phyloP scores from a whole-genome alignment of 345 rosid genomes.

The Populus euphratica region DNA sequence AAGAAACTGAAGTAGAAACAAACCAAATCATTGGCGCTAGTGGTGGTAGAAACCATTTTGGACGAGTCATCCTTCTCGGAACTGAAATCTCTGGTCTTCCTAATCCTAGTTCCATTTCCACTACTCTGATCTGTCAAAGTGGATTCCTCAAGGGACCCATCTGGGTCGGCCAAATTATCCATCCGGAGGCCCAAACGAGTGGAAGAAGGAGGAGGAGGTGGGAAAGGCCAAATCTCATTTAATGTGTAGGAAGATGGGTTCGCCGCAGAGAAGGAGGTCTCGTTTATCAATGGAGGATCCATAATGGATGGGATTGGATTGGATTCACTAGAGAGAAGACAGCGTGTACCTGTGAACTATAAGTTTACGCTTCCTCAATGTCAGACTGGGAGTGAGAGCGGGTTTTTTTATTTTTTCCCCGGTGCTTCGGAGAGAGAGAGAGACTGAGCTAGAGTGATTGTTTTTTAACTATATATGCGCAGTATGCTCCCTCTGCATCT shows the following conservation, averaged over 20 bases:
- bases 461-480: neutral
- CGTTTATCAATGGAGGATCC: constrained; percentile 82
- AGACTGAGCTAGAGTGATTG: neutral
- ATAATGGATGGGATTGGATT: constrained; percentile 23
- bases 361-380: neutral
- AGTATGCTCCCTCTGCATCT: neutral
- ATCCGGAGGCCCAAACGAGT: constrained; percentile 54
- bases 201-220: neutral
- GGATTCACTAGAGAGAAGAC: neutral
- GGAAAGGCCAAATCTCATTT: constrained; percentile 30
- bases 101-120: constrained; percentile 41
- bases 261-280: constrained; percentile 74
- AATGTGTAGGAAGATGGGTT: constrained; percentile 58
- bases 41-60: constrained; percentile 67
- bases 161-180: constrained; percentile 43
- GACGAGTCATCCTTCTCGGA: constrained; percentile 63
- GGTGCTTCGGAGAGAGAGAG: neutral
- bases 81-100: constrained; percentile 69
- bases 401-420: neutral
- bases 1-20: constrained; percentile 9
- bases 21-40: constrained; percentile 75
- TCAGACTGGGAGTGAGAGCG: neutral
- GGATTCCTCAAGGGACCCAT: constrained; percentile 67
- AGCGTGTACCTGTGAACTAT: neutral
- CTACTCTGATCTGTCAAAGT: constrained; percentile 75